Conservation (phyloP, 2,329 filamentous ascomycete genomes). For the Lecanicillium sp. region DNA sequence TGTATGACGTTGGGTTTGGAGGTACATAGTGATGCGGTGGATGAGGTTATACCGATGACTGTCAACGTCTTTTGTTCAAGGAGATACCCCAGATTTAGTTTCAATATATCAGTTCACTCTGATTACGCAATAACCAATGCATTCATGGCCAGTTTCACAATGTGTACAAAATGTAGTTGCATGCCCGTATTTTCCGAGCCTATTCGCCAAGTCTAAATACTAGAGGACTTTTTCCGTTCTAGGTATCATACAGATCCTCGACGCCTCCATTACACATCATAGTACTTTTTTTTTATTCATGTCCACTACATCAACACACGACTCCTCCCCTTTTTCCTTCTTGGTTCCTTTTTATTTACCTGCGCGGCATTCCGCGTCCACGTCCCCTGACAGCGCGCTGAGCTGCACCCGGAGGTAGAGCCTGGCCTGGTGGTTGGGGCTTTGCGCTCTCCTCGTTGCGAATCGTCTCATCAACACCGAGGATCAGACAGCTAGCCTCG, state of each 20-base stretch:
- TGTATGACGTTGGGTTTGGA: slow-evolving; percentile 23
- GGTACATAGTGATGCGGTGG: slow-evolving; percentile 10
- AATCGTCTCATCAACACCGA: slow-evolving; percentile 97
- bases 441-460: slow-evolving; percentile 89
- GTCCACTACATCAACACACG: neutral
- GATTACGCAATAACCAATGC: too few species aligned
- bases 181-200: neutral
- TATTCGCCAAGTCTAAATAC: slow-evolving; percentile 3
- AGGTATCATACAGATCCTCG: slow-evolving; percentile 29
- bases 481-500: slow-evolving; percentile 89
- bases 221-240: slow-evolving; percentile 16
- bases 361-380: slow-evolving; percentile 82
- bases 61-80: too few species aligned
- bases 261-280: slow-evolving; percentile 12
- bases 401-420: slow-evolving; percentile 71
- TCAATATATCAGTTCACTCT: too few species aligned
- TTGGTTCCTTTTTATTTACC: slow-evolving; percentile 35
- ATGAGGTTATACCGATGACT: neutral
- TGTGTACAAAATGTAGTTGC: too few species aligned
- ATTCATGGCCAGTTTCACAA: too few species aligned
- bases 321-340: slow-evolving; percentile 9
- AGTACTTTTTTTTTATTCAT: slow-evolving; percentile 13
- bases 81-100: too few species aligned
- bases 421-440: slow-evolving; percentile 71
- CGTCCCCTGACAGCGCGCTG: slow-evolving; percentile 79